Conservation (phyloP, 495 filamentous ascomycete genomes). For the Platismatia glauca region DNA sequence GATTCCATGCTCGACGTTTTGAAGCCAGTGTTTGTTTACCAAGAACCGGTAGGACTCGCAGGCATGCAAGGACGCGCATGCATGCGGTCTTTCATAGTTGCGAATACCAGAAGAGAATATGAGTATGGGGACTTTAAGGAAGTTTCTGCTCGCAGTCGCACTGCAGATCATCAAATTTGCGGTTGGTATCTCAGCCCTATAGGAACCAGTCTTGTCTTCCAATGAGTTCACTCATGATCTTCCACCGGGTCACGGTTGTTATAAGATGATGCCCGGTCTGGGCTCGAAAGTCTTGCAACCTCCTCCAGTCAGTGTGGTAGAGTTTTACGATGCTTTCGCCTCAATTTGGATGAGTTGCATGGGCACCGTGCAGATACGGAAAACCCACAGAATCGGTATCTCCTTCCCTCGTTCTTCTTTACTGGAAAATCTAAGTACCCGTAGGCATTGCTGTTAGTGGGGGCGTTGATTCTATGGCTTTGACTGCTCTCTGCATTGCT, state of each 20-base stretch:
- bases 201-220: not conserved
- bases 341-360: not conserved
- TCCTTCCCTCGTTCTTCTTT: not conserved
- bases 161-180: no score
- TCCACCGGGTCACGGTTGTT: not conserved
- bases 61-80: not conserved
- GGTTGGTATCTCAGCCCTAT: constrained; percentile 1
- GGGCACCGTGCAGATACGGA: not conserved
- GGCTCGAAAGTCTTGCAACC: not conserved
- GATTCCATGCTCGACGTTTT: not conserved
- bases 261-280: not conserved
- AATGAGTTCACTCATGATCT: not conserved
- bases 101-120: not conserved
- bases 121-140: no score
- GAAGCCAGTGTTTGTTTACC: not conserved
- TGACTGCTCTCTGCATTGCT: constrained; percentile 61
- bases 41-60: not conserved
- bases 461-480: constrained; percentile 92
- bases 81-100: not conserved
- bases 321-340: constrained; percentile 3
- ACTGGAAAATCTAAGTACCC: constrained; percentile 5
- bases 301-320: not conserved
- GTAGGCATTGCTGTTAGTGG: constrained; percentile 81
- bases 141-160: no score
- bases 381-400: not conserved